A percentile compares a stretch with the other conserved stretches of the same genome.
These are phyloP conservation scores for Coemansia sp. DNA, from an alignment of 192 early-diverging fungal genomes.

Conservation along the genomic window DNA sequence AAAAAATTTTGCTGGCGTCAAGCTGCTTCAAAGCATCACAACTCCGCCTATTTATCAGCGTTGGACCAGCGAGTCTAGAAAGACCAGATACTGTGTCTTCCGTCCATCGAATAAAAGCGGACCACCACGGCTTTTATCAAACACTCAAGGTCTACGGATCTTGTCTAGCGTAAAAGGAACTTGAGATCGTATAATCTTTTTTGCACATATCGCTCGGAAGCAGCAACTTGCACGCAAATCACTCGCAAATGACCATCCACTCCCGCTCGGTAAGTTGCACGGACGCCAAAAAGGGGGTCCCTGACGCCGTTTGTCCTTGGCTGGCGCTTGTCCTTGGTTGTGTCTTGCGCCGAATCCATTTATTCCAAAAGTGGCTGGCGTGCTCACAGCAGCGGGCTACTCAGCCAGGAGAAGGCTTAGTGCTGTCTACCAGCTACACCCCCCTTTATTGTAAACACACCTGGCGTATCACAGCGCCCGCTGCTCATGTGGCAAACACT, in stretches of 20 bases:
- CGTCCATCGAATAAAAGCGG: no score
- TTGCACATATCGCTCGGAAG: neutral
- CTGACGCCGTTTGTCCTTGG: neutral
- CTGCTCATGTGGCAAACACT: constrained; percentile 14
- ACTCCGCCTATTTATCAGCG: constrained; percentile 9
- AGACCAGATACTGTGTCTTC: neutral
- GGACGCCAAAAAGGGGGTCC: neutral
- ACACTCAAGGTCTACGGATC: no score
- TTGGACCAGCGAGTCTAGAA: neutral
- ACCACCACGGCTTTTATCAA: no score
- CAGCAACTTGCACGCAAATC: no score
- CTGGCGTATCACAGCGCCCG: constrained; percentile 10
- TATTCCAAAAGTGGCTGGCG: constrained; percentile 7
- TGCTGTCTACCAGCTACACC: neutral
- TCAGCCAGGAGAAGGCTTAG: constrained; percentile 6
- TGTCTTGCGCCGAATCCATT: neutral
- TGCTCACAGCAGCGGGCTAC: neutral
- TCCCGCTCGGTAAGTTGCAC: constrained; percentile 30
- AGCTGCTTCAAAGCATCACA: neutral
- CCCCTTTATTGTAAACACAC: constrained; percentile 6
- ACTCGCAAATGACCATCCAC: constrained; percentile 7
- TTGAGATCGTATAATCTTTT: no score
- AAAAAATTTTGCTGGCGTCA: no score
- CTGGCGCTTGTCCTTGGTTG: constrained; percentile 1
- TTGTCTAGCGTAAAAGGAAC: no score